Evolutionary conservation across 139 green algal species (phyloP), one percentile per base, ranked within the genome.

Genomic region (Volvox reticuliferus): DNA sequence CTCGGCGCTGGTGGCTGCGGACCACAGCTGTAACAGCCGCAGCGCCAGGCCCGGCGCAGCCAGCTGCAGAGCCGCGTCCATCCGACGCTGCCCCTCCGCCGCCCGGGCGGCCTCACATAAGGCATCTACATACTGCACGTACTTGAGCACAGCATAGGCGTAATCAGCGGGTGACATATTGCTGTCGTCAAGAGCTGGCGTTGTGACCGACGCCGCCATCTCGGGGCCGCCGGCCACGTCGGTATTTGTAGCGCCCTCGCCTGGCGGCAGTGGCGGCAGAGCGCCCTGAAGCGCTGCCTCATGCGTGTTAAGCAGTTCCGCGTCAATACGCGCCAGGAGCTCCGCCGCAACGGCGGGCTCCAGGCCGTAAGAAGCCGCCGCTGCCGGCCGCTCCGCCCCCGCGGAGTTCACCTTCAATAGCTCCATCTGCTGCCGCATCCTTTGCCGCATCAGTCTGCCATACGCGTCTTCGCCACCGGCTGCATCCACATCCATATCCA

Each of bases 21-120:
- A 89, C 85, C 85, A 89, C 69, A 89, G 37, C 85, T 89, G 69
- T 71, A 89, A 71, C 85, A 89, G 68, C 68, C 85, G 69, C 85
- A 89, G 37, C 69, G 85, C 85, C 85, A 89, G 69, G 36, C 63
- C 19, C 9, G 85, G 69, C 13, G 69, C 68, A n/a, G 37, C 3
- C 85, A 89, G 18, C 85, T 89, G 85, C 69, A 89, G 69, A 26
- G 26, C 28, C 37, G 44, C n/a, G 69, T 89, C 85, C 3, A 62
- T 62, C 22, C 18, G 28, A 24, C 69, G 69, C 85, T 20, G 12
- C 24, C 6, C 22, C 33, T 33, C 30, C 30, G 55, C 30, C 21
- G 33, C 69, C 16, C 20, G 55, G 35, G 62, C 71, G 33, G 63
- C 33, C 12, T 65, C 65, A 35, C 79, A 81, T 68, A 89, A 37